Conservation (phyloP, 2,329 filamentous ascomycete species). For the Fusarium luffae region DNA sequence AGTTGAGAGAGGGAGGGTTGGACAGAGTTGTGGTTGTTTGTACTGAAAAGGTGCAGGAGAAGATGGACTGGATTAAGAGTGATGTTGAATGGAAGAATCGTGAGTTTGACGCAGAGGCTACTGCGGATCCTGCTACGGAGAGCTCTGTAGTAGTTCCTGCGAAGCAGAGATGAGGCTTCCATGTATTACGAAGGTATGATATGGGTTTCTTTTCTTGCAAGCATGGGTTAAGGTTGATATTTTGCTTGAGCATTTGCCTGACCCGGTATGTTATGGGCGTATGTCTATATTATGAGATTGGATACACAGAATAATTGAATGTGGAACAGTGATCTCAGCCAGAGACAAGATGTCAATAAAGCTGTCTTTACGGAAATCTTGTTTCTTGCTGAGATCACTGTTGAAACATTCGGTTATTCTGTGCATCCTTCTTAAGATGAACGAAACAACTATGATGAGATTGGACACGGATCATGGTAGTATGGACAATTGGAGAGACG, state of each 20-base stretch:
- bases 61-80: constrained; percentile 43
- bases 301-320: no score
- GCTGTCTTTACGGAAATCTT: no score
- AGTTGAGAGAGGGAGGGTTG: constrained; percentile 40
- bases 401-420: no score
- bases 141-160: background rate
- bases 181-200: background rate
- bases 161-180: background rate
- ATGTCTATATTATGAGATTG: background rate
- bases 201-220: background rate
- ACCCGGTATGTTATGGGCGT: background rate
- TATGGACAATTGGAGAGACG: background rate
- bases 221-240: background rate
- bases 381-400: no score
- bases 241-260: background rate
- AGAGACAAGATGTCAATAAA: no score
- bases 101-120: background rate
- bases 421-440: no score
- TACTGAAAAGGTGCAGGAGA: constrained; percentile 43
- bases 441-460: background rate
- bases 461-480: background rate
- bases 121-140: background rate
- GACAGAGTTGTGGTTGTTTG: constrained; percentile 38
- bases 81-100: constrained; percentile 34
- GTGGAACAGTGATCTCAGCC: no score